Base-by-base conservation (phyloP, 257 asterid species). In the Nicotiana sylvestris region DNA sequence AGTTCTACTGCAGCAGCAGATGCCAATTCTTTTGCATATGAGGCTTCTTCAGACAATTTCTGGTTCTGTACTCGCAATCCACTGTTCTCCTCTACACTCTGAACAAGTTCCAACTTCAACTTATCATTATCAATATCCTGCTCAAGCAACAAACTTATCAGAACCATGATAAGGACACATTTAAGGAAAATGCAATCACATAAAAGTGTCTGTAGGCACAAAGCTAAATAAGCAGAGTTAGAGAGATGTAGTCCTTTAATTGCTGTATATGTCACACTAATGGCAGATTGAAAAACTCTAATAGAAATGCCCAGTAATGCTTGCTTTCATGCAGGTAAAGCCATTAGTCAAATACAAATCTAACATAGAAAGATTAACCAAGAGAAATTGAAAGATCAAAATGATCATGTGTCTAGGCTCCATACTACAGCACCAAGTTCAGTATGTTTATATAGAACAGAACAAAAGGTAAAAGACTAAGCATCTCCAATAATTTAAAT, bases 1-100 rank as follows among this genome's bases (percentile, higher is more conserved):
- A 96, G 88, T 84, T 96, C 99, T 55, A 91, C 92, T 3, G 98
- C 99, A 66, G 99, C 99, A 77, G 98, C 99, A 83, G 99, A 93
- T 81, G 99, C 99, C 82, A 96, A 87, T 86, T 95, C 99, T 88
- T 95, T 96, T 39, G 99, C 99, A 69, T 96, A 96, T 67, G 97
- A 93, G 77, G 97, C 97, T 90, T 95, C 99, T 85, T 96, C 97
- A 0, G 97, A 91, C 74, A 96, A 84, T 88, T 94, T 96, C 89
- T 91, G 97, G 80, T 93, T 94, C 83, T 95, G 98, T 62, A 95
- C 95, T 35, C 86, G 90, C 62, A 94, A 81, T 33, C 98, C 98
- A 81, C 97, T 96, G 57, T 93, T 95, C 86, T 94, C 98, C 85
- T 94, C 98, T 66, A 92, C 84, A 83, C 90, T 86, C 82, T 91